These are phyloP conservation scores for Eurotiales sp. DNA, from an alignment of 2,329 filamentous ascomycete genomes.

Conservation along the genomic window DNA sequence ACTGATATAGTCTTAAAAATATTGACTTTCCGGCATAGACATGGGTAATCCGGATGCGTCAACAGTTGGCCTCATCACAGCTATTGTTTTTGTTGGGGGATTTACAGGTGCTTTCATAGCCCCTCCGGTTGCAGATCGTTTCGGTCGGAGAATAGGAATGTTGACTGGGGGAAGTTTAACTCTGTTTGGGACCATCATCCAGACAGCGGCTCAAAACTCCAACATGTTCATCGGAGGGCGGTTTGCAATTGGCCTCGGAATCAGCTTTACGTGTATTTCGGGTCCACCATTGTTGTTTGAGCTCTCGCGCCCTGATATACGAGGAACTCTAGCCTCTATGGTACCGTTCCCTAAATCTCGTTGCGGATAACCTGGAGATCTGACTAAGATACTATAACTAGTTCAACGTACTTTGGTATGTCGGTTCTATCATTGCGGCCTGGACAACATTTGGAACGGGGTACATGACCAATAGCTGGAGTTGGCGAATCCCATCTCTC, in stretches of 20 bases:
- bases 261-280: background rate
- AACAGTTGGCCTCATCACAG: background rate
- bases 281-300: slow-evolving; percentile 5
- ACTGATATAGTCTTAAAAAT: too few relatives aligned
- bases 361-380: background rate
- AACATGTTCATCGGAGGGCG: slow-evolving; percentile 2
- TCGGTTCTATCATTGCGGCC: slow-evolving; percentile 1
- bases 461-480: background rate
- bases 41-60: background rate
- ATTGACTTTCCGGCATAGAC: background rate
- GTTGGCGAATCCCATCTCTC: slow-evolving; percentile 5
- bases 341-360: background rate
- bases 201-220: background rate
- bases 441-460: background rate
- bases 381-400: background rate
- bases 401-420: background rate
- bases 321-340: background rate
- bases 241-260: background rate
- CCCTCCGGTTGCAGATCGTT: background rate
- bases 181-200: background rate
- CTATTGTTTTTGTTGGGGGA: slow-evolving; percentile 2
- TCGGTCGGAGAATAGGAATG: slow-evolving; percentile 6
- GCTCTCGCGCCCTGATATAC: slow-evolving; percentile 1
- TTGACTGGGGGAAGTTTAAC: background rate
- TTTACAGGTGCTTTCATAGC: slow-evolving; percentile 5